Evolutionary conservation across 495 filamentous ascomycete species (phyloP).

Genomic region (Sporormia fimetaria): DNA sequence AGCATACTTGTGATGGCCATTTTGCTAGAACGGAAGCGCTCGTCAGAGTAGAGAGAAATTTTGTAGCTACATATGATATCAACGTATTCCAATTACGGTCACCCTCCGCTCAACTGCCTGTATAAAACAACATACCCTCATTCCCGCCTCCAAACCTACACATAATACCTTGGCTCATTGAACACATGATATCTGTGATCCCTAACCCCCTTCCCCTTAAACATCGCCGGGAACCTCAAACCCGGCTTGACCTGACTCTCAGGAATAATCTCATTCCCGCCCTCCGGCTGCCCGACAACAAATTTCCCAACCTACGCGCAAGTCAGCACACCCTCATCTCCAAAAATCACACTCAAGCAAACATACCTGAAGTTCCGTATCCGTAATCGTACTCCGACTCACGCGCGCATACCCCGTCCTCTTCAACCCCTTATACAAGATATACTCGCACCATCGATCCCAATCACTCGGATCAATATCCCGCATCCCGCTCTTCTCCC

Average conservation of each 20-base stretch:
- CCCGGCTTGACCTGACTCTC: conserved; percentile 61
- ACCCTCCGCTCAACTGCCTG: too few species aligned
- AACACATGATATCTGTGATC: conserved; percentile 96
- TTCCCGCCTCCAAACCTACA: too few species aligned
- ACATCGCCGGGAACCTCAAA: conserved; percentile 75
- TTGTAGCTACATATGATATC: too few species aligned
- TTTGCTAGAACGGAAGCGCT: too few species aligned
- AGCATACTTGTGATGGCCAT: too few species aligned
- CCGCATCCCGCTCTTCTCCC: conserved; percentile 75
- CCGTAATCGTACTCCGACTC: conserved; percentile 81
- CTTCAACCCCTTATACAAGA: conserved; percentile 82
- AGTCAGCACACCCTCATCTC: conserved; percentile 12
- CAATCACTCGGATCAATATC: conserved; percentile 90
- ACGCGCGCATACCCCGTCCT: conserved; percentile 84
- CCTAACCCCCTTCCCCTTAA: conserved; percentile 74
- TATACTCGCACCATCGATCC: conserved; percentile 99
- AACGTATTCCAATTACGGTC: too few species aligned
- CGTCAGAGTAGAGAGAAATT: too few species aligned
- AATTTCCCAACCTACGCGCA: conserved; percentile 75
- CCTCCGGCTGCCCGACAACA: conserved; percentile 60
- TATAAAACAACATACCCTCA: too few species aligned
- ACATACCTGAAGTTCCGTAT: conserved; percentile 86
- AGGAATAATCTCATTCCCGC: conserved; percentile 48
- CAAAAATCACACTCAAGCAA: neutral
- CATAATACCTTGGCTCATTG: conserved; percentile 63